Evolutionary conservation across 2,329 filamentous ascomycete species (phyloP).

Genomic region (Aspergillus bombycis): DNA sequence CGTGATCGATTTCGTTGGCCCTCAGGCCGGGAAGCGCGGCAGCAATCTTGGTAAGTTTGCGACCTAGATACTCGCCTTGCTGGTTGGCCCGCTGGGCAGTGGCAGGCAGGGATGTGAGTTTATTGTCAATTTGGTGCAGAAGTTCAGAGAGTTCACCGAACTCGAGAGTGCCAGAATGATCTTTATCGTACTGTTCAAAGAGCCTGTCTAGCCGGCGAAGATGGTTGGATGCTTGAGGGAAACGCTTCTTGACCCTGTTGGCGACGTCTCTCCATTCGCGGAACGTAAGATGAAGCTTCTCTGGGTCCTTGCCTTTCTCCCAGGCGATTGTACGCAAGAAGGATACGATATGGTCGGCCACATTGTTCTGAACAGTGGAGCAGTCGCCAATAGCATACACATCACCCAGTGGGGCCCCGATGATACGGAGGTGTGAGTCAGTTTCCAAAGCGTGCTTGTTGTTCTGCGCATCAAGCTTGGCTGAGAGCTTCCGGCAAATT

Average conservation of each 20-base stretch:
- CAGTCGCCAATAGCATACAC: conserved; percentile 98
- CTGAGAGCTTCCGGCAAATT: conserved; percentile 74
- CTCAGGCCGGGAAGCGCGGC: conserved; percentile 73
- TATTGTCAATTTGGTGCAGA: conserved; percentile 88
- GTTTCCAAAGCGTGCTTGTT: conserved; percentile 94
- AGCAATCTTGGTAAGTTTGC: conserved; percentile 91
- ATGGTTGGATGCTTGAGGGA: conserved; percentile 87
- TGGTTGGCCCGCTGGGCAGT: conserved; percentile 96
- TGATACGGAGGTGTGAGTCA: conserved; percentile 86
- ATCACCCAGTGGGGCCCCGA: conserved; percentile 86
- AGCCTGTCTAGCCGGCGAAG: conserved; percentile 87
- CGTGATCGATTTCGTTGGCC: conserved; percentile 81
- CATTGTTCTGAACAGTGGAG: conserved; percentile 94
- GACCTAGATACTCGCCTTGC: conserved; percentile 88
- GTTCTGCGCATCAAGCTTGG: conserved; percentile 76
- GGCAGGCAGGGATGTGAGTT: conserved; percentile 90
- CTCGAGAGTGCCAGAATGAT: conserved; percentile 89
- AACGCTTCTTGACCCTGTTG: conserved; percentile 79
- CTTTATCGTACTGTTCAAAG: conserved; percentile 89
- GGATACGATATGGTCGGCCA: conserved; percentile 85
- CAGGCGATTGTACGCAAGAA: conserved; percentile 89
- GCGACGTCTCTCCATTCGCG: conserved; percentile 86
- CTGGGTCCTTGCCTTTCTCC: conserved; percentile 87
- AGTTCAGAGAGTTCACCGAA: conserved; percentile 90
- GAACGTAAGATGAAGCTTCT: conserved; percentile 85